Conservation (phyloP, 352 stramenopile species). For the Pythium phragmitis region DNA sequence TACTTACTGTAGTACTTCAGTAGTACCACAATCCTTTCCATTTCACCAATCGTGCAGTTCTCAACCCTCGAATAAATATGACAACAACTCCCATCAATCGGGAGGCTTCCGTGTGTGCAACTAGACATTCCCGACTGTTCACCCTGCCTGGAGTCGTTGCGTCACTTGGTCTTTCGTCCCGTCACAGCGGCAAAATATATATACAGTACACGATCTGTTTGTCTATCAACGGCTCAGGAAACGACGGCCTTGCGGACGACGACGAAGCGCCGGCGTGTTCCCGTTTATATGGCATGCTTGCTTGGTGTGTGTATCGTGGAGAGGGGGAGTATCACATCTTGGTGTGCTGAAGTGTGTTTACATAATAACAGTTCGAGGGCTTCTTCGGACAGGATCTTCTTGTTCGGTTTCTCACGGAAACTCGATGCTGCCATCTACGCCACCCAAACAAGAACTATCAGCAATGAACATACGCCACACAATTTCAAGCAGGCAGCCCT, state of each 20-base stretch:
- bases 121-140: no score
- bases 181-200: no score
- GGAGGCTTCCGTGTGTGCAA: background rate
- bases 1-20: background rate
- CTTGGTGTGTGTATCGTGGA: no score
- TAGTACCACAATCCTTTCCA: no score
- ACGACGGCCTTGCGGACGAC: no score
- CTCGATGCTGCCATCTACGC: conserved; percentile 24
- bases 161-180: no score
- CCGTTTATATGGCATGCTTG: no score
- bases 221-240: no score
- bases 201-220: no score
- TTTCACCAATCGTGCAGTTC: background rate
- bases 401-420: conserved; percentile 1
- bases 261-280: no score
- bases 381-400: background rate
- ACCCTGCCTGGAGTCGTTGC: no score
- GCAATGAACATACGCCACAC: background rate
- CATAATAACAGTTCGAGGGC: background rate
- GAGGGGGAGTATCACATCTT: no score
- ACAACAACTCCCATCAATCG: background rate
- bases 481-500: background rate
- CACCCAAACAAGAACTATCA: conserved; percentile 2
- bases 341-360: background rate
- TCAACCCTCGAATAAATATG: background rate